Base-by-base conservation (phyloP, 139 green algal genomes). In the Gonium pectorale region DNA sequence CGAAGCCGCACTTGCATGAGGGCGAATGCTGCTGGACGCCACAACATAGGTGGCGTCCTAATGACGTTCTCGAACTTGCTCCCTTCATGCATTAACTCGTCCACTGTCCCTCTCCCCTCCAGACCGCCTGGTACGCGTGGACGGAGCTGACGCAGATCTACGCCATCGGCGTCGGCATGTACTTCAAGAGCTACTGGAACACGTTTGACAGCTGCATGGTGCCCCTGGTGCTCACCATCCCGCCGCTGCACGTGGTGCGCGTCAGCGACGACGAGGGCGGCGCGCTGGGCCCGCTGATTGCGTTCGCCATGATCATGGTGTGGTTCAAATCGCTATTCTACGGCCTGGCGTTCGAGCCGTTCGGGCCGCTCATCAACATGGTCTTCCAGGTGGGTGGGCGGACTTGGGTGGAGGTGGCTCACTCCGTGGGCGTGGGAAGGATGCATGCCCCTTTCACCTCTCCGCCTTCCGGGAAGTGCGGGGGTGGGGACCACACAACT, bases 341-440 rank as follows among this genome's bases (percentile, higher is more conserved):
- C 67, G 88, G 62, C 27, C 80, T 91, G 29, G 88, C 79, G 21
- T 91, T 91, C 68, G 88, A 91, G 88, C 73, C 72, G 35, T 88
- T 83, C 22, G 88, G 84, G 8, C 80, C 84, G 5, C 51, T 91
- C 41, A 74, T 91, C 33, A 80, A 91, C 74, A 86, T 86, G 82
- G 73, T 91, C 24, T 86, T 89, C 51, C 72, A 87, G 62, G 75
- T 90, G 19, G 54, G 41, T 21, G n/a, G n/a, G n/a, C n/a, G n/a
- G n/a, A n/a, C n/a, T n/a, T n/a, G n/a, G n/a, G n/a, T n/a, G n/a
- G n/a, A n/a, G n/a, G n/a, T n/a, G n/a, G n/a, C n/a, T n/a, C n/a
- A n/a, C n/a, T n/a, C n/a, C n/a, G n/a, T n/a, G n/a, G n/a, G n/a
- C n/a, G n/a, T n/a, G n/a, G n/a, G n/a, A n/a, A n/a, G n/a, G n/a